Percentiles rank a stretch among this genome's conserved stretches.
These are phyloP conservation scores for Vigna trinervia DNA, from an alignment of 306 rosid genomes.

Conservation along the genomic window DNA sequence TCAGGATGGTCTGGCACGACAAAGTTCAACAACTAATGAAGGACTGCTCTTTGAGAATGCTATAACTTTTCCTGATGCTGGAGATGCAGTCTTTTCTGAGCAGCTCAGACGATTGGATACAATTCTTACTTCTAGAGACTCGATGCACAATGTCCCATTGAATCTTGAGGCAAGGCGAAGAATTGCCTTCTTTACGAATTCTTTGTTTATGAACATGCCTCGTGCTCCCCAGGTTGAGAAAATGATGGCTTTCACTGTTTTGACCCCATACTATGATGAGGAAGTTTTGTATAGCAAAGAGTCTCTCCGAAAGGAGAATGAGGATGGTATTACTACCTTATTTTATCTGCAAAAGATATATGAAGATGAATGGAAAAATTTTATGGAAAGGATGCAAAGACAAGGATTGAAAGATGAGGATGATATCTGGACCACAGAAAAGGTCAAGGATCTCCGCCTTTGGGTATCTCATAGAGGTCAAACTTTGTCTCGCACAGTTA, in stretches of 20 bases:
- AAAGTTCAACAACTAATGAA: conserved; percentile 48
- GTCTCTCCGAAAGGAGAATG: conserved; percentile 71
- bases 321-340: conserved; percentile 88
- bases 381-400: conserved; percentile 85
- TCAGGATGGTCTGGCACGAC: conserved; percentile 68
- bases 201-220: conserved; percentile 96
- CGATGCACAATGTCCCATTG: conserved; percentile 82
- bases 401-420: conserved; percentile 74
- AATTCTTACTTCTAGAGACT: conserved; percentile 85
- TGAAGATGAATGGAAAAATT: conserved; percentile 91
- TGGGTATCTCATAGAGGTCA: conserved; percentile 97
- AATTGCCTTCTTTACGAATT: conserved; percentile 90
- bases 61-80: conserved; percentile 65
- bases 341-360: conserved; percentile 92
- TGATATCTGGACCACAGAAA: conserved; percentile 61
- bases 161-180: conserved; percentile 87
- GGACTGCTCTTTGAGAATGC: conserved; percentile 81
- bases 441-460: conserved; percentile 72
- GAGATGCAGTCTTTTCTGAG: conserved; percentile 60
- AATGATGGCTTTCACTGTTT: conserved; percentile 89
- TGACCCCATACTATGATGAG: conserved; percentile 94
- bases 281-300: conserved; percentile 77
- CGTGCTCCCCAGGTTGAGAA: conserved; percentile 89
- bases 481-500: conserved; percentile 89
- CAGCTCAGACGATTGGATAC: conserved; percentile 77